A percentile compares a stretch with the other conserved stretches of the same genome.
phyloP scores from a whole-genome alignment of 1,284 basidiomycete genomes.

The Trametes hirsuta region DNA sequence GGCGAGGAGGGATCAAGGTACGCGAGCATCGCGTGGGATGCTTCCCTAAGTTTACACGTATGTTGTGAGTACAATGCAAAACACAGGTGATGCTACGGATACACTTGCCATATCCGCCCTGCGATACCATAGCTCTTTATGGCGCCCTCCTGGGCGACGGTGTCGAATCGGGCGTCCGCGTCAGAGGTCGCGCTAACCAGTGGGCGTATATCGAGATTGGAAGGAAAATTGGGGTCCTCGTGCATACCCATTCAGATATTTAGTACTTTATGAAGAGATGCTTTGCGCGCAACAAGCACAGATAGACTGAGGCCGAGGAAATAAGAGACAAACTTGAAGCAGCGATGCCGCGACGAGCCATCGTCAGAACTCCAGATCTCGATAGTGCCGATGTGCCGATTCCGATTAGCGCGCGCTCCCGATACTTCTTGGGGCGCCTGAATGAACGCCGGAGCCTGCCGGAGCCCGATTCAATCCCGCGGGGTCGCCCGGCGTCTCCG shows the following conservation, averaged over 20 bases:
- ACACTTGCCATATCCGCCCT: conserved; percentile 70
- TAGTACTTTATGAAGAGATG: no score
- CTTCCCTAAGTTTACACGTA: conserved; percentile 56
- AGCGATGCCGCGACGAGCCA: neutral
- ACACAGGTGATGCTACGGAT: neutral
- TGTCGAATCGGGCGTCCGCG: conserved; percentile 41
- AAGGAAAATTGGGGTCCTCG: conserved; percentile 34
- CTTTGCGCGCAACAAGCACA: no score
- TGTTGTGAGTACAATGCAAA: neutral
- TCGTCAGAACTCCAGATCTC: conserved; percentile 13
- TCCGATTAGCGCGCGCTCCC: conserved; percentile 11
- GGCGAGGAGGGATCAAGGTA: conserved; percentile 51
- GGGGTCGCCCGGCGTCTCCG: neutral
- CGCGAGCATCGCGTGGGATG: conserved; percentile 60
- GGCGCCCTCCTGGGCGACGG: conserved; percentile 55
- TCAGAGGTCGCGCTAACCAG: conserved; percentile 15
- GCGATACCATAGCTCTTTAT: conserved; percentile 76
- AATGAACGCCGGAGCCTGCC: neutral
- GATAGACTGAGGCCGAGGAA: no score
- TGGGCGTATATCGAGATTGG: conserved; percentile 31
- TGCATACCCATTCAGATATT: conserved; percentile 1
- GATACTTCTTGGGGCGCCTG: neutral
- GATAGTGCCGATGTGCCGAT: conserved; percentile 13
- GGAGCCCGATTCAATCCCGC: neutral
- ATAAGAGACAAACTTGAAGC: neutral